Percentiles rank a stretch among this genome's conserved stretches.
Conservation (phyloP, 768 basidiomycete species). For the Mycena vitilis region DNA sequence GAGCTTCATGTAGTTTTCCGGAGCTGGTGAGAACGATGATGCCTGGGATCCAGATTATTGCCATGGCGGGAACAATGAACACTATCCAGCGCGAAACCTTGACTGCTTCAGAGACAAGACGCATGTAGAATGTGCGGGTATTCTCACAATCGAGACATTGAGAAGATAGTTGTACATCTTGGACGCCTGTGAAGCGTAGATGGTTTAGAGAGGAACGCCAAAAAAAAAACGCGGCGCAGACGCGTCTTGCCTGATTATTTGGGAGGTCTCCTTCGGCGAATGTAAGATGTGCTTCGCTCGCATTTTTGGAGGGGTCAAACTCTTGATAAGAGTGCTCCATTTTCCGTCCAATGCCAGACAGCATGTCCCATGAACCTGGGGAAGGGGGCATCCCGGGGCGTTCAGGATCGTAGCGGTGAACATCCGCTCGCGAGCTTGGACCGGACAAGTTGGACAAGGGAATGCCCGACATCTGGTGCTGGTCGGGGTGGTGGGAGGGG, state of each 20-base stretch:
- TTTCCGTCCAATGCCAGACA: conserved; percentile 56
- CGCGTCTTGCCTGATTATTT: conserved; percentile 61
- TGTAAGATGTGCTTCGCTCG: conserved; percentile 61
- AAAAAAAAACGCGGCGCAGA: conserved; percentile 3
- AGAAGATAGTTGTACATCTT: conserved; percentile 80
- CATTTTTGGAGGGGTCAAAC: conserved; percentile 63
- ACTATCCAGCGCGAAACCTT: conserved; percentile 72
- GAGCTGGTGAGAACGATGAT: conserved; percentile 67
- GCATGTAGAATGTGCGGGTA: background rate
- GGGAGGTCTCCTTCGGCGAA: conserved; percentile 74
- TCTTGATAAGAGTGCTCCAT: conserved; percentile 68
- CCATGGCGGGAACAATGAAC: conserved; percentile 81
- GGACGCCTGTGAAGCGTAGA: conserved; percentile 54
- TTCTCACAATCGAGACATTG: conserved; percentile 75
- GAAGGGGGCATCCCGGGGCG: conserved; percentile 1
- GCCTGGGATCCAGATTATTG: conserved; percentile 77
- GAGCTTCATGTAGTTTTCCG: conserved; percentile 55
- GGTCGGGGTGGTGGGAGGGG: background rate
- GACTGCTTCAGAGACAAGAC: background rate
- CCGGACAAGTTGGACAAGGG: conserved; percentile 23
- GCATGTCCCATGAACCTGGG: conserved; percentile 55
- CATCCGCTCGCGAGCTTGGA: background rate
- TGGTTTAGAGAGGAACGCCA: background rate
- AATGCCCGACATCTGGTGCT: conserved; percentile 21
- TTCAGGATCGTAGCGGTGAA: conserved; percentile 23